Conservation (phyloP, 2,329 filamentous ascomycete genomes). For the Aspergillus sp. region DNA sequence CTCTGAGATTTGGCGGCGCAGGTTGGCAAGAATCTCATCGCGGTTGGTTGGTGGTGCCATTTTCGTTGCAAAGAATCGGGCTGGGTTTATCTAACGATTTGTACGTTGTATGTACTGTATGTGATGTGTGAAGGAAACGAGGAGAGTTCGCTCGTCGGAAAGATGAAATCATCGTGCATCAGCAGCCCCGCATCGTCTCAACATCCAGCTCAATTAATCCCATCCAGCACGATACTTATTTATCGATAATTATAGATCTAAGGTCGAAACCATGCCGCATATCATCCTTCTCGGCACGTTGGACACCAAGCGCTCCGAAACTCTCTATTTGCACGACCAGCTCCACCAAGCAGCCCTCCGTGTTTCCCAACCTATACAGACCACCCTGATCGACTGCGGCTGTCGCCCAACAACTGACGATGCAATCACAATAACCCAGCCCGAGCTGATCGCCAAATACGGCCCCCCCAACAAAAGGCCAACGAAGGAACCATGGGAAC, state of each 20-base stretch:
- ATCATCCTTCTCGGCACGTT: conserved; percentile 63
- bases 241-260: background rate
- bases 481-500: conserved; percentile 29
- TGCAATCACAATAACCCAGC: conserved; percentile 50
- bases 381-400: conserved; percentile 27
- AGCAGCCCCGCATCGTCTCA: background rate
- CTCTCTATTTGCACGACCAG: conserved; percentile 54
- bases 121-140: background rate
- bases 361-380: conserved; percentile 24
- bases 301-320: conserved; percentile 64
- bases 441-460: conserved; percentile 26
- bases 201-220: background rate
- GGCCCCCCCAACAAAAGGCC: conserved; percentile 12
- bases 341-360: conserved; percentile 39
- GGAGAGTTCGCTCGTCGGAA: background rate
- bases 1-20: conserved; percentile 55
- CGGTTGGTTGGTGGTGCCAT: conserved; percentile 62
- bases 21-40: conserved; percentile 54
- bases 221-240: background rate
- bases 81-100: background rate
- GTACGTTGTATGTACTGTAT: no score
- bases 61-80: background rate
- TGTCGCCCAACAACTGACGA: conserved; percentile 37
- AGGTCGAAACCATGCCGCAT: conserved; percentile 25
- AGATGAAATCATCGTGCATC: background rate